Base-by-base conservation (phyloP, 1,284 basidiomycete species). In the Rhodotorula sp. region DNA sequence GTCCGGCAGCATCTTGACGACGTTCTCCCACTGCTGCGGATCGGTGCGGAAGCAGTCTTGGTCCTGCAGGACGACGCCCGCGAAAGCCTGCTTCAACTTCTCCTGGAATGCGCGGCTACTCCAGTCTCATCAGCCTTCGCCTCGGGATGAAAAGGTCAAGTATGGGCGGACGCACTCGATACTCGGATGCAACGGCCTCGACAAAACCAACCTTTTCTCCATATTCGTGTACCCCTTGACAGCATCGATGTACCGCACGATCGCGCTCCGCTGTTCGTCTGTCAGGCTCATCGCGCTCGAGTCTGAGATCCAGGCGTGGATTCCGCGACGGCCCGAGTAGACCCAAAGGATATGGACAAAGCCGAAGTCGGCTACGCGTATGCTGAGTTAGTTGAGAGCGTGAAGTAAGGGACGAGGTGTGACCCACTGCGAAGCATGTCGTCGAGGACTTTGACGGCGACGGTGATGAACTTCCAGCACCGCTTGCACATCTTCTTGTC, bases 251-350 rank as follows among this genome's bases (percentile, higher is more conserved):
- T 90, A 97, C 27, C 85, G 87, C 24, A 97, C 91, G 54, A 99
- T 83, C 0, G 92, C 87, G 77, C 87, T 89, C 51, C 96, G 84
- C 80, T 95, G 89, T 73, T 96, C 92, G 79, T 99, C 96, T 7
- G 90, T 94, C 62, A 99, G 83, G 69, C 86, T 87, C 82, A 96
- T 85, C 0, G 96, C 96, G 66, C 90, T 87, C 60, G 85, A 83
- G 80, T 99, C 95, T 10, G 92, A 94, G 71, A 99, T 88, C 95
- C 95, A 99, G 79, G 94, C 86, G 84, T 99, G 95, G 77, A 99
- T 99, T 76, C 96, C 95, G 82, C 95, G 90, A 55, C 95, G 89
- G 72, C 95, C 95, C 22, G 96, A 99, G 81, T 98, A 99, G 32
- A 99, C 94, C 96, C 96, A 99, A 22, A 99, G 84, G 36, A 99